Base-by-base conservation (phyloP, 495 filamentous ascomycete genomes). In the Podospora sp. region DNA sequence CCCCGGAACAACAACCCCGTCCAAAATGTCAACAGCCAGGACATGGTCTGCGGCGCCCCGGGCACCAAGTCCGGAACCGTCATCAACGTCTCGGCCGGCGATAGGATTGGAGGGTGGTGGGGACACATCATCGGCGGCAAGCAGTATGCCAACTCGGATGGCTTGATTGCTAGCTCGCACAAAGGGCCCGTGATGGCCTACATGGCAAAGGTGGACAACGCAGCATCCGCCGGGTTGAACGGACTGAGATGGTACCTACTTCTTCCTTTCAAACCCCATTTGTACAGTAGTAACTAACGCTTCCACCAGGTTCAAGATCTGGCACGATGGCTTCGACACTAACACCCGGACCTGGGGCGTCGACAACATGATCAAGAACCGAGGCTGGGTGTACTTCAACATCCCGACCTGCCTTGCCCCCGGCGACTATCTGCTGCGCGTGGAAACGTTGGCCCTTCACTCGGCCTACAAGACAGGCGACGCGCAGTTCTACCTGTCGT, bases 401-500 rank as follows among this genome's bases (percentile, higher is more conserved):
- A 74, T 84, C 50, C 81, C 83, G 57, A 60, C 65, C 6, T 85
- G 81, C 74, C 79, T 87, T 62, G 81, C 80, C 9, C 72, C 80
- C 2, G 80, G 81, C n/a, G 79, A 86, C 52, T 84, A 88, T 69
- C 79, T 87, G 35, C 72, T 87, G 67, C 83, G 84, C 18, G 81
- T 83, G 57, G 85, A 87, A 75, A 74, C 83, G 16, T 74, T 87
- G 46, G 84, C 85, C 14, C 77, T 87, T 29, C 84, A 86, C 77
- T 77, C 75, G 25, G 84, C 85, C 22, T 66, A 71, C 53, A 75
- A 60, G 40, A 67, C 62, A 2, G 79, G 78, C 59, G 80, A 81
- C 46, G 85, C 85, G 0, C 85, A 88, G 75, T 84, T 87, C 74
- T 87, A 86, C 74, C 76, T 76, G 65, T 78, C 77, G 21, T 86